A percentile compares a stretch with the other conserved stretches of the same genome.
phyloP scores from a whole-genome alignment of 2,329 filamentous ascomycete genomes.

The Ambrosiella beaveri region DNA sequence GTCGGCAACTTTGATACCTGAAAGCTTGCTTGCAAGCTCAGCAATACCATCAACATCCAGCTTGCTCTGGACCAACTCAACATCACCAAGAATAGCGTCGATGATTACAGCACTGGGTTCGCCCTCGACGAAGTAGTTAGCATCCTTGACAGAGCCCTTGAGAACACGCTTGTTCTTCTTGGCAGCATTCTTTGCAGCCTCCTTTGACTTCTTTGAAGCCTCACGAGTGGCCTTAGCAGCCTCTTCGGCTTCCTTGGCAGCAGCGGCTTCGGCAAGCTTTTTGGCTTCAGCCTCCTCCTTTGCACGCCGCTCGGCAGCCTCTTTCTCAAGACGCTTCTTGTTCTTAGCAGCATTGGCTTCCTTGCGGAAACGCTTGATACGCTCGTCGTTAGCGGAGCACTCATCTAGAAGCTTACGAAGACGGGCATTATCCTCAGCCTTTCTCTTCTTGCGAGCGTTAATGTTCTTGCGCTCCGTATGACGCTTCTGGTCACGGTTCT shows the following conservation, averaged over 20 bases:
- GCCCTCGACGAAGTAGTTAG: slow-evolving; percentile 77
- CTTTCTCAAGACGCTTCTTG: slow-evolving; percentile 78
- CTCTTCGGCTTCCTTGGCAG: slow-evolving; percentile 69
- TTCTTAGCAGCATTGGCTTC: slow-evolving; percentile 87
- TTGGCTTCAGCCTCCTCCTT: slow-evolving; percentile 70
- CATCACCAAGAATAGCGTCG: slow-evolving; percentile 66
- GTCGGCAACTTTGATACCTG: slow-evolving; percentile 56
- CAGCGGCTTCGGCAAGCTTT: slow-evolving; percentile 68
- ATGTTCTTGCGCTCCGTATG: slow-evolving; percentile 97
- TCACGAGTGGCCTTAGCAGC: slow-evolving; percentile 72
- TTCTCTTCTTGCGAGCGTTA: slow-evolving; percentile 97
- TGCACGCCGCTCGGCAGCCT: slow-evolving; percentile 76
- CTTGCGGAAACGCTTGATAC: slow-evolving; percentile 94
- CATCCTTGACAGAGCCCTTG: slow-evolving; percentile 85
- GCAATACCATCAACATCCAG: slow-evolving; percentile 85
- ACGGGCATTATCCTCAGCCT: slow-evolving; percentile 90
- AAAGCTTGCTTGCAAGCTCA: slow-evolving; percentile 62
- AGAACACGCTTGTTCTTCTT: slow-evolving; percentile 99
- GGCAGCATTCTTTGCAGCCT: slow-evolving; percentile 93
- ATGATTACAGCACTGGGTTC: slow-evolving; percentile 61
- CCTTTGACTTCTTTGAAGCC: slow-evolving; percentile 85
- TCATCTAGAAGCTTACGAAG: slow-evolving; percentile 83
- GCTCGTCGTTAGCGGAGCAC: slow-evolving; percentile 67
- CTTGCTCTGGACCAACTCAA: slow-evolving; percentile 74
- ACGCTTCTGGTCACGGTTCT: slow-evolving; percentile 97